Evolutionary conservation across 176 grass and related monocot genomes (phyloP).

Genomic region (Oryza glaberrima): DNA sequence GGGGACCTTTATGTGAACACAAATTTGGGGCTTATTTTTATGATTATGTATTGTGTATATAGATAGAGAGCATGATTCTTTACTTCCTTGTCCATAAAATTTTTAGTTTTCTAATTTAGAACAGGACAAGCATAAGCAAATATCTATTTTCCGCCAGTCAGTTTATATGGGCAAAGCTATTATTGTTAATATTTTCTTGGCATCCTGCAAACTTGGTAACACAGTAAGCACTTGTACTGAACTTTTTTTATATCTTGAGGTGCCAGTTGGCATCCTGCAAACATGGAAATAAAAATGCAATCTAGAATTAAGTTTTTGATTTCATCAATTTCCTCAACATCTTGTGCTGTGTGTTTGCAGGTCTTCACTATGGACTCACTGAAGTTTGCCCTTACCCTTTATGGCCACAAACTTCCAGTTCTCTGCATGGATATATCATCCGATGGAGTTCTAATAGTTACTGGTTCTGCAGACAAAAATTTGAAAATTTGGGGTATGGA

Average conservation of each 20-base stretch:
- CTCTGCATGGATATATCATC: conserved; percentile 99
- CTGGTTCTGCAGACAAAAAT: conserved; percentile 94
- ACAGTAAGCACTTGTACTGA: neutral
- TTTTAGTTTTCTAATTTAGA: too few relatives aligned
- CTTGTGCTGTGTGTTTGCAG: conserved; percentile 46
- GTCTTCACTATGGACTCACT: conserved; percentile 84
- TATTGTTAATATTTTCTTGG: neutral
- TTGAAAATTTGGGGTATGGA: conserved; percentile 98
- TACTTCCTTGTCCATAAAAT: neutral
- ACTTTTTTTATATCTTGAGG: neutral
- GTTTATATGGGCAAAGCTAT: neutral
- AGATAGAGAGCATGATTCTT: neutral
- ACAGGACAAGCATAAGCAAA: too few relatives aligned
- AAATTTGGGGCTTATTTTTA: neutral
- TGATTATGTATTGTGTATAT: conserved; percentile 19
- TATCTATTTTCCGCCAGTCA: too few relatives aligned
- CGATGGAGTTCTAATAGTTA: conserved; percentile 85
- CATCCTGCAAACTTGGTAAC: too few relatives aligned
- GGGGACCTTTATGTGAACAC: neutral
- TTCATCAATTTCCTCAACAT: conserved; percentile 31
- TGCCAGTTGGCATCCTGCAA: conserved; percentile 16
- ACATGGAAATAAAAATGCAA: conserved; percentile 6
- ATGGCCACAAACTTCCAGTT: conserved; percentile 89
- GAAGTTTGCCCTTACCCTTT: conserved; percentile 75
- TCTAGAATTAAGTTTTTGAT: conserved; percentile 13